Base-by-base conservation (phyloP, 116 monocot species). In the Thalassia testudinum region DNA sequence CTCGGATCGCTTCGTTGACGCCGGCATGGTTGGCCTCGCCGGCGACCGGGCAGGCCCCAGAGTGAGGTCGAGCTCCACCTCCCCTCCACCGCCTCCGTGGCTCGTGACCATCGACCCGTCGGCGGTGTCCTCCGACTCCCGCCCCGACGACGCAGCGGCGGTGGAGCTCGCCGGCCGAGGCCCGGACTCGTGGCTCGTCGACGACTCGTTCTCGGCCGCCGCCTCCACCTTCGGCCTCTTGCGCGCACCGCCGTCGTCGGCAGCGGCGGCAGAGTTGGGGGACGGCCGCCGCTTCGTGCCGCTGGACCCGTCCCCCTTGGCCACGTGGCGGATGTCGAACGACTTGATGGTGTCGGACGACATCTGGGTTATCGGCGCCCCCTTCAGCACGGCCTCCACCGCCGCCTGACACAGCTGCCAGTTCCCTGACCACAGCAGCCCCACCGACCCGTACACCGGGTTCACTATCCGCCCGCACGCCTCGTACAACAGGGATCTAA, bases 361-460 rank as follows among this genome's bases (percentile, higher is more conserved):
- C 23, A 71, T 54, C 54, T 61, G 59, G 12, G 54, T 25, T 26
- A 84, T 73, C 12, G 80, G 76, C 1, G 37, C 63, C 24, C 80
- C 85, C 24, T 49, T 80, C 24, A 85, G 68, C 3, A 80, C 80
- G 11, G 80, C 66, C n/a, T 80, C 80, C 7, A 85, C 80, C 5
- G 79, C 85, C 7, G 69, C 69, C 40, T 79, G 85, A 64, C 85
- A 79, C 37, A 79, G 59, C 29, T 66, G 69, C 84, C 84, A 84
- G 43, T 63, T 72, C 0, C 72, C 72, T 6, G 76, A 76, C 73
- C 76, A 85, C 11, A 85, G 68, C 37, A 85, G 58, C 5, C 85
- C 85, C 1, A 76, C 85, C 5, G 85, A 79, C 1, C 85, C 85
- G 67, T 79, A 76, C 44, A 85, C 73, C 40, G 85, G 85, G 52